phyloP scores from a whole-genome alignment of 257 asterid species.

The Plantago elongata region DNA sequence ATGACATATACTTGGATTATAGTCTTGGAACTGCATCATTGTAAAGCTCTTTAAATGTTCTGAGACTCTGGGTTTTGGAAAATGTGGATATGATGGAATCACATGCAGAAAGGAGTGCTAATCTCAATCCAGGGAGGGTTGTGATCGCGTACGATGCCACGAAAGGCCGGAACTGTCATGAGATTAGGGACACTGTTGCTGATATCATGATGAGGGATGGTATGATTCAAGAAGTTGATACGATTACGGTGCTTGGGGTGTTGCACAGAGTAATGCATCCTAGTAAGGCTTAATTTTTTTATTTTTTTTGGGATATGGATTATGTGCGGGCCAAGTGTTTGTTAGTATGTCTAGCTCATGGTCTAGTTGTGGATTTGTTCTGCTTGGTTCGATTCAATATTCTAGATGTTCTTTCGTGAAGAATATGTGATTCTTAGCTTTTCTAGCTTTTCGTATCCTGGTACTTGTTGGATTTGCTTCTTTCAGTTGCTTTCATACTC shows the following conservation, averaged over 20 bases:
- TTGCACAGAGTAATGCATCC: slow-evolving; percentile 57
- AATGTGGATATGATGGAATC: slow-evolving; percentile 24
- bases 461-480: no score
- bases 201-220: slow-evolving; percentile 31
- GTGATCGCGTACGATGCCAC: slow-evolving; percentile 62
- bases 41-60: background rate
- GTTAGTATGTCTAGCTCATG: no score
- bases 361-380: no score
- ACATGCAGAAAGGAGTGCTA: slow-evolving; percentile 23
- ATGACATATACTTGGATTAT: no score
- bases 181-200: slow-evolving; percentile 30
- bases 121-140: slow-evolving; percentile 44
- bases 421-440: no score
- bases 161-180: slow-evolving; percentile 30
- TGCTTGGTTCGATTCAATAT: no score
- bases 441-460: no score
- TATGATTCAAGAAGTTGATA: slow-evolving; percentile 40
- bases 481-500: background rate
- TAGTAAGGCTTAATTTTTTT: slow-evolving; percentile 35
- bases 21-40: background rate
- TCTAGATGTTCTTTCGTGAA: no score
- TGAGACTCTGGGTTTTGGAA: background rate
- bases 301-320: background rate
- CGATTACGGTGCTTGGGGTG: slow-evolving; percentile 55
- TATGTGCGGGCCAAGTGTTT: no score